Evolutionary conservation across 805 yeast species (phyloP), one percentile per base, ranked within the genome.

Genomic region (Nakazawaea populi): DNA sequence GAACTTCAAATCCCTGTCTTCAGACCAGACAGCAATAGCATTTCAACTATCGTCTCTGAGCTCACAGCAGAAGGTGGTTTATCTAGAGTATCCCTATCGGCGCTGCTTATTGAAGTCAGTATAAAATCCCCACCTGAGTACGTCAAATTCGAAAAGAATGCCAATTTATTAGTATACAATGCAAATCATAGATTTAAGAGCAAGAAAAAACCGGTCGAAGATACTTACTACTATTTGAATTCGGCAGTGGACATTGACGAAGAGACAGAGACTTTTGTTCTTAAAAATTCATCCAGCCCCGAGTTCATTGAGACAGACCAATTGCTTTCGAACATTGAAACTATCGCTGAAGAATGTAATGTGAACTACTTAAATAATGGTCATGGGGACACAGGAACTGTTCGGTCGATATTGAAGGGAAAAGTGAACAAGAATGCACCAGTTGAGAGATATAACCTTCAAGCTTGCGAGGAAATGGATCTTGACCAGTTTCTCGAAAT

Each of bases 361-460:
- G 24, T 18, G 24, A 18, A 18, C 24, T 18, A 18, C 24, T 18
- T 3, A 18, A 18, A 18, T 18, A 18, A 18, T 32, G 35, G 8
- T 32, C 11, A 38, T n/a, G 41, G 8, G 14, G 43, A 40, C 5
- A 31, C 6, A 1, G 43, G 31, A 18, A 18, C n/a, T 4, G 31
- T 7, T n/a, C 46, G 30, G 10, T 63, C 75, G 6, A 71, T 71
- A 14, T 55, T 71, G 30, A 71, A 69, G 44, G 54, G 59, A 6
- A 66, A 49, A 47, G 52, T 51, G 7, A 69, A 71, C 44, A 49
- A 46, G n/a, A 63, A 62, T 39, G 67, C 62, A 8, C 56, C 54
- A 27, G 55, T 54, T 14, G 74, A 70, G 51, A 56, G 51, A 1
- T 42, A 52, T 6, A 57, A 65, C 48, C 72, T 68, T 1, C 54